phyloP scores from a whole-genome alignment of 768 basidiomycete species.

The Tulasnella sp. region DNA sequence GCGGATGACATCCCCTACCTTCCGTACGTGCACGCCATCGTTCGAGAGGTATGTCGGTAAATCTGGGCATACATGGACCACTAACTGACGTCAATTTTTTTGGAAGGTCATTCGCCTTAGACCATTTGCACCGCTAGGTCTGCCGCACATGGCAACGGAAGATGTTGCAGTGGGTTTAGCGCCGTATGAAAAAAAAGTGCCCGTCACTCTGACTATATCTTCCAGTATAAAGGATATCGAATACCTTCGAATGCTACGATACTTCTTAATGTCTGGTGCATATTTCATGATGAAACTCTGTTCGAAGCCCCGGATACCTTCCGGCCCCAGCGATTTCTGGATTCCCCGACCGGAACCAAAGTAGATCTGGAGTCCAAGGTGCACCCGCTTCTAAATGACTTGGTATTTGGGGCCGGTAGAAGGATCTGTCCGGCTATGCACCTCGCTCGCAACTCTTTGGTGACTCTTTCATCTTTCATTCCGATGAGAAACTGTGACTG shows the following conservation, averaged over 20 bases:
- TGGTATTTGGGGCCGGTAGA: constrained; percentile 30
- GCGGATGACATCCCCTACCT: constrained; percentile 21
- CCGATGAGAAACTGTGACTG: neutral
- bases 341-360: neutral
- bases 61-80: too few relatives aligned
- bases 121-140: constrained; percentile 41
- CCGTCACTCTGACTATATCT: neutral
- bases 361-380: neutral
- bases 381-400: constrained; percentile 2
- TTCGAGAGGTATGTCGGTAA: constrained; percentile 14
- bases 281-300: constrained; percentile 39
- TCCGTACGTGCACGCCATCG: constrained; percentile 22
- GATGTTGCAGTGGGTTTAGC: constrained; percentile 25
- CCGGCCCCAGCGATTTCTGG: constrained; percentile 54
- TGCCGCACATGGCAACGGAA: constrained; percentile 35
- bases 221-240: constrained; percentile 34
- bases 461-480: neutral
- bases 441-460: constrained; percentile 36
- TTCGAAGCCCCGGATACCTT: constrained; percentile 55
- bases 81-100: too few relatives aligned
- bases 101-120: constrained; percentile 11
- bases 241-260: constrained; percentile 40
- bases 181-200: too few relatives aligned
- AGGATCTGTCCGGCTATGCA: constrained; percentile 39
- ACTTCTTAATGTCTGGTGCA: constrained; percentile 43